Conservation (phyloP, 148 eudicot species). For the Bassia scoparia region DNA sequence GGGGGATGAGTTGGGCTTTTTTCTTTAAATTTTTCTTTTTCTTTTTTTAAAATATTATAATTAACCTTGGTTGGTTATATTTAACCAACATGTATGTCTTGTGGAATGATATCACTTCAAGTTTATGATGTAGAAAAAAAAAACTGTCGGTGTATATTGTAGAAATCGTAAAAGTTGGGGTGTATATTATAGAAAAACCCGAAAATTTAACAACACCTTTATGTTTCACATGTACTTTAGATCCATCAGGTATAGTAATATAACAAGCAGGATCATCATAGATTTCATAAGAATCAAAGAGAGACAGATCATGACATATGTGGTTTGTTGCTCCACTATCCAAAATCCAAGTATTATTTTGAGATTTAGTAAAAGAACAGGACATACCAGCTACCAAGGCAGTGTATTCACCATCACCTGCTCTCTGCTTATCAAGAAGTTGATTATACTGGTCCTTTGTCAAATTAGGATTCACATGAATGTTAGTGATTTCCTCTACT, state of each 20-base stretch:
- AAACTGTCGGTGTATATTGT: not conserved
- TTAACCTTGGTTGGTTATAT: no score
- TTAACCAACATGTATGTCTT: no score
- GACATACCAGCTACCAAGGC: not conserved
- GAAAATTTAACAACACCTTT: not conserved
- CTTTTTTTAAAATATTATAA: no score
- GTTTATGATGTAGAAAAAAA: not conserved
- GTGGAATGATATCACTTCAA: no score
- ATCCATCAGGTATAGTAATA: not conserved
- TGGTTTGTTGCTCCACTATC: not conserved
- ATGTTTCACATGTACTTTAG: not conserved
- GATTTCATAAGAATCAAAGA: not conserved
- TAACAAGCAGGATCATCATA: not conserved
- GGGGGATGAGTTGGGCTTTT: no score
- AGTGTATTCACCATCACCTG: no score
- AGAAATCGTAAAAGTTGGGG: not conserved
- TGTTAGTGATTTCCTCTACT: no score
- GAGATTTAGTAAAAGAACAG: not conserved
- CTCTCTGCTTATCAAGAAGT: no score
- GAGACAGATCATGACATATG: not conserved
- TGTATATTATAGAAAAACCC: fast-evolving
- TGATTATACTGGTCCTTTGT: no score
- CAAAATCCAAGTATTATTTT: not conserved
- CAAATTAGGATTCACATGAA: no score
- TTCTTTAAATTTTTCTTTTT: no score